Evolutionary conservation across 2,329 filamentous ascomycete species (phyloP).

Genomic region (Fusarium mundagurra): DNA sequence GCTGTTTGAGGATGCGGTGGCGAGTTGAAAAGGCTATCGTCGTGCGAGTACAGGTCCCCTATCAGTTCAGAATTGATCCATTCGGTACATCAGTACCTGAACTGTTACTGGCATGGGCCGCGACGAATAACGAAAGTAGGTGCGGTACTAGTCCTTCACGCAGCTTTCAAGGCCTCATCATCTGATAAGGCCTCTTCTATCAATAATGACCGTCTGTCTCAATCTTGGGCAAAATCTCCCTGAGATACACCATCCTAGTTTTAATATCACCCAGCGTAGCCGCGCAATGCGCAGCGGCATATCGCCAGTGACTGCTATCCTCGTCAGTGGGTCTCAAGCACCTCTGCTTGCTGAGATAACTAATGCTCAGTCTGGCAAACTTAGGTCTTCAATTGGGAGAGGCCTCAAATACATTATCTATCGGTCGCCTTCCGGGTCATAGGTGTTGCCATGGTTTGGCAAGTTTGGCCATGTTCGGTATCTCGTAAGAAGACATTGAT

Average conservation of each 20-base stretch:
- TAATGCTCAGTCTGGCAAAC: not conserved
- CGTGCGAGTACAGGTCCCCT: not conserved
- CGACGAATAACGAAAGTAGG: not conserved
- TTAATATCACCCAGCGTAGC: not conserved
- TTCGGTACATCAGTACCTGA: not conserved
- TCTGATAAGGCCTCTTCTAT: not conserved
- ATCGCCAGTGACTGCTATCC: not conserved
- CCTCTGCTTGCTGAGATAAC: no score
- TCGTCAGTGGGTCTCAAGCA: rapidly evolving
- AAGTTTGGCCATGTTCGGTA: not conserved
- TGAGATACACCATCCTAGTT: not conserved
- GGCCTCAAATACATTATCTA: rapidly evolving
- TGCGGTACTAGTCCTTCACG: not conserved
- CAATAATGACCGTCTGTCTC: not conserved
- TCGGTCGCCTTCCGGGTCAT: rapidly evolving
- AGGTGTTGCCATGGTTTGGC: rapidly evolving
- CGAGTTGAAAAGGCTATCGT: not conserved
- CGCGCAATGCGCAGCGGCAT: not conserved
- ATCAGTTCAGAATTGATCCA: not conserved
- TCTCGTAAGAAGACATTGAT: no score
- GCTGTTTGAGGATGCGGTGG: not conserved
- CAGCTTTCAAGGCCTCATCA: not conserved
- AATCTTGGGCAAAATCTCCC: not conserved
- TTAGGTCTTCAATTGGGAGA: no score
- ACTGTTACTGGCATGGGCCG: not conserved